A percentile compares a stretch with the other conserved stretches of the same genome.
Evolutionary conservation across 805 yeast genomes (phyloP).

Genomic region (Brettanomyces nanus): DNA sequence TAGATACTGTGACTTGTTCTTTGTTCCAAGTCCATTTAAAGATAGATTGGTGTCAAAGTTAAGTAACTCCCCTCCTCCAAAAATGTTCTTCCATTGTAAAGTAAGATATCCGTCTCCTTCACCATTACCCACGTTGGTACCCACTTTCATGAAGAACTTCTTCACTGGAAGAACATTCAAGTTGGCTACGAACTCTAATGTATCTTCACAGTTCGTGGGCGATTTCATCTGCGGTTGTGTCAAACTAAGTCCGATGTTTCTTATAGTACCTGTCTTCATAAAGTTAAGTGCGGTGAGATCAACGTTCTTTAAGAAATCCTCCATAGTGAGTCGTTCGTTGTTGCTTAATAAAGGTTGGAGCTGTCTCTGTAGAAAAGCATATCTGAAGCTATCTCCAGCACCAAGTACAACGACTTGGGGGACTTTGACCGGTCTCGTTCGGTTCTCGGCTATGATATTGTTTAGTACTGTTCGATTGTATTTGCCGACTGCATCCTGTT

Average conservation of each 20-base stretch:
- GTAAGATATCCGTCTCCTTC: constrained; percentile 93
- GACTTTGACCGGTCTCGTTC: constrained; percentile 34
- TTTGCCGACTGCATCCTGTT: constrained; percentile 20
- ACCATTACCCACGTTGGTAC: constrained; percentile 93
- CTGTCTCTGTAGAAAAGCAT: constrained; percentile 37
- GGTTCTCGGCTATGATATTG: constrained; percentile 22
- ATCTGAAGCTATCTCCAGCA: constrained; percentile 34
- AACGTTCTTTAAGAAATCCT: constrained; percentile 30
- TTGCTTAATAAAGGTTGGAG: constrained; percentile 35
- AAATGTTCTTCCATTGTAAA: constrained; percentile 51
- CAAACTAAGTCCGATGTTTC: constrained; percentile 31
- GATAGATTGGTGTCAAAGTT: constrained; percentile 37
- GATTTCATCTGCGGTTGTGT: constrained; percentile 15
- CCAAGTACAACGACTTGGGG: constrained; percentile 41
- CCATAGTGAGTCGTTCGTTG: constrained; percentile 29
- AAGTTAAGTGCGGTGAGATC: constrained; percentile 39
- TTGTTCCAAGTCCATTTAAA: constrained; percentile 39
- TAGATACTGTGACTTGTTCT: constrained; percentile 37
- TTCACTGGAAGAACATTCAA: constrained; percentile 47
- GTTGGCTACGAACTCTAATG: constrained; percentile 21
- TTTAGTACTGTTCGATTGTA: constrained; percentile 23
- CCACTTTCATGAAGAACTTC: constrained; percentile 76
- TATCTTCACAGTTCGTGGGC: constrained; percentile 13
- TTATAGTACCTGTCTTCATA: constrained; percentile 33
- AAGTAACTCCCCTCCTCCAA: constrained; percentile 50